Percentiles rank a stretch among this genome's conserved stretches.
These are phyloP conservation scores for Curvularia sp. DNA, from an alignment of 2,329 filamentous ascomycete species.

Conservation along the genomic window DNA sequence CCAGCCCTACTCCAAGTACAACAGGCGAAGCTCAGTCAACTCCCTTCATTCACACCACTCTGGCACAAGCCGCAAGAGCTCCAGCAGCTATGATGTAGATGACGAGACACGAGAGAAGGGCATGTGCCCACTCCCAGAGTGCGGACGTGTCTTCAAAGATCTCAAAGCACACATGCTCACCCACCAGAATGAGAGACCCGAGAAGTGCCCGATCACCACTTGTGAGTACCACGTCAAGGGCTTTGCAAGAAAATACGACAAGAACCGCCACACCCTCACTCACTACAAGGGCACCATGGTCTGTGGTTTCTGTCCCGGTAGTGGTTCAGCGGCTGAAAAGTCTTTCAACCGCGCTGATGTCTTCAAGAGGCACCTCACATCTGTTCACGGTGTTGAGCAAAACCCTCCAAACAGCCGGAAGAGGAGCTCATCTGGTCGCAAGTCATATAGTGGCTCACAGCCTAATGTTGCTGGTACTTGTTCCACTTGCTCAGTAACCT, in stretches of 20 bases:
- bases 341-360: constrained; percentile 95
- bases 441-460: constrained; percentile 72
- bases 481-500: constrained; percentile 86
- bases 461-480: constrained; percentile 76
- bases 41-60: constrained; percentile 73
- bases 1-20: constrained; percentile 59
- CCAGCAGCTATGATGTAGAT: constrained; percentile 49
- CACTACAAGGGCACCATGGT: constrained; percentile 99
- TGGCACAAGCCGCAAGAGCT: constrained; percentile 61
- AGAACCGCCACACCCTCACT: constrained; percentile 91
- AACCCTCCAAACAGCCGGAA: constrained; percentile 90
- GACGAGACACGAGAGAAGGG: constrained; percentile 68
- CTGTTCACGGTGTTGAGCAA: constrained; percentile 91
- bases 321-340: constrained; percentile 88
- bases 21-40: constrained; percentile 68
- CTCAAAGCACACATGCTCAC: constrained; percentile 94
- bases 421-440: constrained; percentile 67
- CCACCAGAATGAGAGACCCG: constrained; percentile 86
- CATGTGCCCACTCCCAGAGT: constrained; percentile 82
- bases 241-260: constrained; percentile 94
- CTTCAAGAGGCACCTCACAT: constrained; percentile 91
- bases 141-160: constrained; percentile 87
- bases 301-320: constrained; percentile 90
- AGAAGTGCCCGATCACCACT: constrained; percentile 91
- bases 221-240: constrained; percentile 94